phyloP scores from a whole-genome alignment of 73 alveolate genomes.

The Tetrahymena elliotti region DNA sequence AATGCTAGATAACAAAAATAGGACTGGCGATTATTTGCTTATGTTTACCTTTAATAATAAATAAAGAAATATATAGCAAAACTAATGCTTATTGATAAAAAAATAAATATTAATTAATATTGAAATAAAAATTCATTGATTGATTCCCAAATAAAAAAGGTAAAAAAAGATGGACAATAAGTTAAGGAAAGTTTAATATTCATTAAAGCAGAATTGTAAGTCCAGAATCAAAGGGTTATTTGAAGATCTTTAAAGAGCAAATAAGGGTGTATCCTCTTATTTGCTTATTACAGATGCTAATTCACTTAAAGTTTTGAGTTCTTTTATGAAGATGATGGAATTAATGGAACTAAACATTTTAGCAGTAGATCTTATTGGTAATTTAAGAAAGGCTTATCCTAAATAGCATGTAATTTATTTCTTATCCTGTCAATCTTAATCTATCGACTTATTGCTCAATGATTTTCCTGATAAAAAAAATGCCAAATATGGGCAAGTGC shows the following conservation, averaged over 20 bases:
- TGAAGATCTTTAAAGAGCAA: not conserved
- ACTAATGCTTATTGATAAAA: not conserved
- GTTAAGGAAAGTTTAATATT: not conserved
- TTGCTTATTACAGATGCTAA: conserved; percentile 19
- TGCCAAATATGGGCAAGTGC: conserved; percentile 28
- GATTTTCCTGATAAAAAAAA: conserved; percentile 31
- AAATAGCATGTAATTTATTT: conserved; percentile 30
- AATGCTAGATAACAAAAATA: not conserved
- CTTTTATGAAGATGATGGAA: conserved; percentile 40
- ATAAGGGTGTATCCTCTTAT: not conserved
- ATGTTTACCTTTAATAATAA: no score
- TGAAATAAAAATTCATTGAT: not conserved
- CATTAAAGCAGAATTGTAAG: not conserved
- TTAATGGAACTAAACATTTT: conserved; percentile 32
- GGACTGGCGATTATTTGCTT: not conserved
- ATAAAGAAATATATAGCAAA: no score
- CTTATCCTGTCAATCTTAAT: conserved; percentile 7
- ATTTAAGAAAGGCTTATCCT: conserved; percentile 27
- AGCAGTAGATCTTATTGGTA: conserved; percentile 30
- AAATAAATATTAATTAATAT: not conserved
- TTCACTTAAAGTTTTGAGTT: conserved; percentile 17
- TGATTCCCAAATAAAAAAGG: not conserved
- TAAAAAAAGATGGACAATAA: not conserved
- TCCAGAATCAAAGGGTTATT: not conserved
- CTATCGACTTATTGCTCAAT: not conserved